These are phyloP conservation scores for Iodosphaeria phyllophila DNA, from an alignment of 2,329 filamentous ascomycete genomes.

Conservation along the genomic window DNA sequence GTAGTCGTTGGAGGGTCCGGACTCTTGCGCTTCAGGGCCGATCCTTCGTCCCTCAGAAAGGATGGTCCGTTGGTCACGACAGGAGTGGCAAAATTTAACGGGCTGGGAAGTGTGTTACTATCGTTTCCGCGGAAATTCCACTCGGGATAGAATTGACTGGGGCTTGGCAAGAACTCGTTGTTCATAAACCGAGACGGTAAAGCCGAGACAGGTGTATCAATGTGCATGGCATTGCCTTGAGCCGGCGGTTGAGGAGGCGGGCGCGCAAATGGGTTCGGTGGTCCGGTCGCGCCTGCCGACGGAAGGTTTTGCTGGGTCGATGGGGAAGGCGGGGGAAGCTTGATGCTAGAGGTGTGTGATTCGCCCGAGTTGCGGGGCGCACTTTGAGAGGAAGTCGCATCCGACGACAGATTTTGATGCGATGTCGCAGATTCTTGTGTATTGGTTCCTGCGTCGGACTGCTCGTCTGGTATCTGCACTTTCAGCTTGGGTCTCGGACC, in stretches of 20 bases:
- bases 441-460: constrained; percentile 56
- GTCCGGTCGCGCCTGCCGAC: constrained; percentile 83
- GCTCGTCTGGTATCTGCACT: constrained; percentile 87
- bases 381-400: constrained; percentile 36
- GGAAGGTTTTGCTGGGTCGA: constrained; percentile 67
- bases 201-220: constrained; percentile 81
- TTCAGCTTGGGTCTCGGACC: constrained; percentile 68
- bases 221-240: constrained; percentile 30
- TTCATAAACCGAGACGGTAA: constrained; percentile 82
- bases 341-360: constrained; percentile 48
- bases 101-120: constrained; percentile 77
- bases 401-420: constrained; percentile 39
- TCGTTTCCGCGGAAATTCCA: constrained; percentile 62
- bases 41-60: constrained; percentile 41
- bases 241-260: constrained; percentile 54
- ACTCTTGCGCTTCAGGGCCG: constrained; percentile 34
- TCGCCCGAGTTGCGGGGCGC: constrained; percentile 25
- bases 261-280: constrained; percentile 87
- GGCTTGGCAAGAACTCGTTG: constrained; percentile 73
- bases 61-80: constrained; percentile 41
- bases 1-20: too few species aligned
- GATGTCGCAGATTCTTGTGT: constrained; percentile 50
- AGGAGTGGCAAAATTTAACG: constrained; percentile 82
- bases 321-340: constrained; percentile 83
- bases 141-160: constrained; percentile 80